Evolutionary conservation across 2,329 filamentous ascomycete genomes (phyloP), one percentile per base, ranked within the genome.

Genomic region (Aspergillus hiratsukae): DNA sequence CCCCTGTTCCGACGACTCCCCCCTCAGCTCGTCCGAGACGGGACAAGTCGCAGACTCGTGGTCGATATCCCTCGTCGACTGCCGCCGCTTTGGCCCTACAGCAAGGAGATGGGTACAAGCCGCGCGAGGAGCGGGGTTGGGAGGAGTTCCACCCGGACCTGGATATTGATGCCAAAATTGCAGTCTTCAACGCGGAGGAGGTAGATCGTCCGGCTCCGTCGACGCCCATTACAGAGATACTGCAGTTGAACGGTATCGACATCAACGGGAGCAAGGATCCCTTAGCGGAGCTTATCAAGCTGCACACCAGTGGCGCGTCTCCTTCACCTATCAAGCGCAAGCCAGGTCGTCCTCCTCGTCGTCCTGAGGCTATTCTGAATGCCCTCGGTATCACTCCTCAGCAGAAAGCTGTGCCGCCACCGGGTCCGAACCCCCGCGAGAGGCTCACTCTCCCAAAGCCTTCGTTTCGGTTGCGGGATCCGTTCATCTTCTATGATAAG

Each of bases 71-170:
- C 66, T 93, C 90, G 48, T 91, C 84, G 29, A 77, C 88, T n/a
- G 91, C 93, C 11, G 91, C 91, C 28, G 90, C 92, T 25, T 90
- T 92, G 51, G 91, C 91, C 5, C 88, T 94, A 57, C 90, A 91
- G 64, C 91, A 96, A 70, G 92, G 87, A 66, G 94, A 97, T 78
- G 92, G 93, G 51, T 97, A 97, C 76, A 99, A 99, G 72, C 94
- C 94, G 31, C 84, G 94, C 68, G 94, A 99, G 76, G 94, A 99
- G 77, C 87, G 93, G 60, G 90, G 91, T 52, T 99, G 93, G 91
- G 92, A 97, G 69, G 94, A 99, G 72, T 97, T 97, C 62, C 94
- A 99, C 73, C 91, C 91, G 0, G 90, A 97, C 66, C 83, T 99
- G 52, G 92, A 97, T 76, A 91, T 97, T 50, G 91, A 96, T 55